Conservation (phyloP, 371 early-diverging fungal genomes). For the Mucor plumbeus region DNA sequence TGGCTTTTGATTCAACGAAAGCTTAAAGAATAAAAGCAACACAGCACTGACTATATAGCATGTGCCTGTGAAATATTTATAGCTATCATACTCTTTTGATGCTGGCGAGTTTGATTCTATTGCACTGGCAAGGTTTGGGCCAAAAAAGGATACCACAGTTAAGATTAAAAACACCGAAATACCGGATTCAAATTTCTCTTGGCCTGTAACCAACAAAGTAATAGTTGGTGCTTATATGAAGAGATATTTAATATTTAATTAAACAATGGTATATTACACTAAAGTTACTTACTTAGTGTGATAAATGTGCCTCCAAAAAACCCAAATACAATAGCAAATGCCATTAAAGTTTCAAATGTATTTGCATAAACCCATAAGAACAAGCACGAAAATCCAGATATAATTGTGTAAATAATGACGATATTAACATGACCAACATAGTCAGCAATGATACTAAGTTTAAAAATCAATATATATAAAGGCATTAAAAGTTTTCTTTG, state of each 20-base stretch:
- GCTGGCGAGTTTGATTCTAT: conserved; percentile 20
- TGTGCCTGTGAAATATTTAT: conserved; percentile 46
- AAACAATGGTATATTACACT: too few relatives aligned
- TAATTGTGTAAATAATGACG: conserved; percentile 32
- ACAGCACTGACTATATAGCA: conserved; percentile 31
- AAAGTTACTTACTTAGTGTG: conserved; percentile 30
- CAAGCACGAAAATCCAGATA: conserved; percentile 33
- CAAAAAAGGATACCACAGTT: conserved; percentile 35
- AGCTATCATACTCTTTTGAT: conserved; percentile 20
- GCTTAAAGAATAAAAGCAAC: conserved; percentile 25
- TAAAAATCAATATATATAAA: background rate
- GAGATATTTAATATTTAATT: too few relatives aligned
- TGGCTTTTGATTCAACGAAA: conserved; percentile 23
- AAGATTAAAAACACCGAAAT: conserved; percentile 34
- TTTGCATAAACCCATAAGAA: conserved; percentile 55
- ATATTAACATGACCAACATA: conserved; percentile 47
- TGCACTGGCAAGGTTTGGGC: conserved; percentile 40
- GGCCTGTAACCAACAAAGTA: conserved; percentile 31
- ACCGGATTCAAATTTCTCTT: conserved; percentile 37
- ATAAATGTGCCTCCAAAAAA: conserved; percentile 44
- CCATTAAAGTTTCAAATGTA: conserved; percentile 35
- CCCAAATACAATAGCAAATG: conserved; percentile 43
- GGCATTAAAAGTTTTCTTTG: background rate
- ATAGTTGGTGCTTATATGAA: conserved; percentile 33
- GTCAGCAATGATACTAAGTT: conserved; percentile 31